Conservation (phyloP, 169 alveolate genomes). For the Plasmodium knowlesi region DNA sequence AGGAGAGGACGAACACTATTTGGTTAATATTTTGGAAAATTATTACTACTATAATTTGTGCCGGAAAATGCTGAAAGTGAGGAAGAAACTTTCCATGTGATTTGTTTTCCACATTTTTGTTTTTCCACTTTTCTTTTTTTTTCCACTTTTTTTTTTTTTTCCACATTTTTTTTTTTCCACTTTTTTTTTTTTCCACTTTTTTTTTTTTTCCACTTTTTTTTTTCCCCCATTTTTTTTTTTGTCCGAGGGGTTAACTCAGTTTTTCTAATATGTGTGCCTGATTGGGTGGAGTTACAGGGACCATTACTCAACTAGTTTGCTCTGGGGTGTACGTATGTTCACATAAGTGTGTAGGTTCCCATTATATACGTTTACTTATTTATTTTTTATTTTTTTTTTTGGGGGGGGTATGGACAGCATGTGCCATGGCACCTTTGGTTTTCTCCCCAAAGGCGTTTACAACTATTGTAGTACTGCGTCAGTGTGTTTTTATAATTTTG, state of each 20-base stretch:
- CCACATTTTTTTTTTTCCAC: too few relatives aligned
- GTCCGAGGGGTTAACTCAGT: background rate
- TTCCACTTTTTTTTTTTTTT: background rate
- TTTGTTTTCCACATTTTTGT: background rate
- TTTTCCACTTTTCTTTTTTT: too few relatives aligned
- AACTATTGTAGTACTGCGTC: background rate
- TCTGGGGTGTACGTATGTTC: background rate
- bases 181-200: too few relatives aligned
- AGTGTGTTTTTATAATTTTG: background rate
- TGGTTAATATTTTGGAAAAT: slow-evolving; percentile 9
- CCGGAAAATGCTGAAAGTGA: background rate
- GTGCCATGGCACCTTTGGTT: background rate
- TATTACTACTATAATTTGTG: slow-evolving; percentile 10
- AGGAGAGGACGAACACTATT: background rate
- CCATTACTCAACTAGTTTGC: background rate
- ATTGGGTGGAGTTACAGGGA: background rate
- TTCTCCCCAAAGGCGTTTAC: background rate
- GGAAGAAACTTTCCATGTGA: background rate
- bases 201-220: background rate
- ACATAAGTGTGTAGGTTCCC: background rate
- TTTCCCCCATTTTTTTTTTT: background rate
- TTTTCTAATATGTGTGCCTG: background rate
- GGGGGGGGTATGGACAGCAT: background rate
- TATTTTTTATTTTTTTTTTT: background rate
- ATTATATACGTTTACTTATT: background rate